A percentile compares a stretch with the other conserved stretches of the same genome.
Conservation (phyloP, 345 rosid species). For the Mangifera indica region DNA sequence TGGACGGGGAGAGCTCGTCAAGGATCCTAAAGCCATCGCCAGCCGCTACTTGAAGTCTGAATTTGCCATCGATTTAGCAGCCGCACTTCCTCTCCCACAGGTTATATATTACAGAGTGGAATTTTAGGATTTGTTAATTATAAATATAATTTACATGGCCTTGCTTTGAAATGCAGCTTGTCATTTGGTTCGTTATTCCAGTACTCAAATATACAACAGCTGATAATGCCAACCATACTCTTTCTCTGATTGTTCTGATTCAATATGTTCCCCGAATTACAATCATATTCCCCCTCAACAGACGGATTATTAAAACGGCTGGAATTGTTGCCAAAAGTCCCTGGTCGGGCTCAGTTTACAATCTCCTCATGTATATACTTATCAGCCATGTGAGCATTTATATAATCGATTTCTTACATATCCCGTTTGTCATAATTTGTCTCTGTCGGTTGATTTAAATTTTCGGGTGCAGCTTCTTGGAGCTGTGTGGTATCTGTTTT, state of each 20-base stretch:
- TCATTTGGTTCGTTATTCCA: conserved; percentile 79
- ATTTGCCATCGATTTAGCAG: conserved; percentile 60
- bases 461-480: conserved; percentile 58
- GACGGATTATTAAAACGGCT: conserved; percentile 73
- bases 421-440: too few species aligned
- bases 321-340: conserved; percentile 83
- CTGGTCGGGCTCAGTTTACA: conserved; percentile 90
- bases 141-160: background rate
- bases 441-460: background rate
- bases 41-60: conserved; percentile 55
- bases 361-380: conserved; percentile 66
- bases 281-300: conserved; percentile 68
- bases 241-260: conserved; percentile 69
- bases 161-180: conserved; percentile 42
- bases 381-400: conserved; percentile 66
- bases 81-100: conserved; percentile 91
- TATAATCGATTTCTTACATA: too few species aligned
- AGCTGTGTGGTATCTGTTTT: conserved; percentile 72
- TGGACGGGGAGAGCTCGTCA: conserved; percentile 81
- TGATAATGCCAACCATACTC: conserved; percentile 58
- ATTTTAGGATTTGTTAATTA: too few species aligned
- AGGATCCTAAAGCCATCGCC: conserved; percentile 63
- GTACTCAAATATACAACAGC: conserved; percentile 41
- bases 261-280: conserved; percentile 82
- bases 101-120: conserved; percentile 23